Conservation (phyloP, 768 basidiomycete species). For the Saitozyma podzolica region DNA sequence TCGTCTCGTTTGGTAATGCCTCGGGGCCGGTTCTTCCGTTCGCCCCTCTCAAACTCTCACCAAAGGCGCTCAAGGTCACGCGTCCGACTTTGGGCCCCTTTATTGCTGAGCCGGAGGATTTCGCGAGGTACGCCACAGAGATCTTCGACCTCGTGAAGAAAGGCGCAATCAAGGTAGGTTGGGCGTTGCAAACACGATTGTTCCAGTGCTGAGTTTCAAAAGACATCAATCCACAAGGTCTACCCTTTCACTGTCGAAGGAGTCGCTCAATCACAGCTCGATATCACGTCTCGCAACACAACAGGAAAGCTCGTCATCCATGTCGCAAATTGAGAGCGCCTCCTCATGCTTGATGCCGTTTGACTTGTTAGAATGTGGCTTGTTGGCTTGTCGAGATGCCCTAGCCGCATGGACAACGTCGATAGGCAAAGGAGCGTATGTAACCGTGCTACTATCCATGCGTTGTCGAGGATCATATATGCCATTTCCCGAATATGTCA, state of each 20-base stretch:
- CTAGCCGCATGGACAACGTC: too few species aligned
- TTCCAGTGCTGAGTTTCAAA: conserved; percentile 5
- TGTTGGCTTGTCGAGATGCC: too few species aligned
- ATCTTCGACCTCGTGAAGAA: conserved; percentile 65
- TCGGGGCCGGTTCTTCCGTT: conserved; percentile 73
- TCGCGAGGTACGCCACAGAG: conserved; percentile 63
- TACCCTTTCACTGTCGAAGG: conserved; percentile 84
- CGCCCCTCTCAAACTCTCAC: conserved; percentile 67
- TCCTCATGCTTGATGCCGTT: too few species aligned
- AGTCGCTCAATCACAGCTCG: conserved; percentile 70
- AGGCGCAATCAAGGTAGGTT: conserved; percentile 63
- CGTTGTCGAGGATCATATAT: too few species aligned
- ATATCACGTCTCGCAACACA: conserved; percentile 74
- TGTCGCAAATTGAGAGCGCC: conserved; percentile 52
- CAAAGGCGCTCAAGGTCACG: conserved; percentile 72
- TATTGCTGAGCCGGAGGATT: conserved; percentile 71
- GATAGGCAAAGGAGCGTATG: too few species aligned
- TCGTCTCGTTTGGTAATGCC: conserved; percentile 88
- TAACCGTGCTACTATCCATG: too few species aligned
- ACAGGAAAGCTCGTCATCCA: conserved; percentile 84
- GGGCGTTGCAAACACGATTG: not conserved
- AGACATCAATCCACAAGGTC: conserved; percentile 63
- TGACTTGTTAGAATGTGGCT: too few species aligned
- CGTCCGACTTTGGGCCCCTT: conserved; percentile 68
- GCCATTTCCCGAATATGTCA: too few species aligned